Percentiles rank a stretch among this genome's conserved stretches.
phyloP scores from a whole-genome alignment of 2,329 filamentous ascomycete genomes.

The Fusarium solani-melongenae region DNA sequence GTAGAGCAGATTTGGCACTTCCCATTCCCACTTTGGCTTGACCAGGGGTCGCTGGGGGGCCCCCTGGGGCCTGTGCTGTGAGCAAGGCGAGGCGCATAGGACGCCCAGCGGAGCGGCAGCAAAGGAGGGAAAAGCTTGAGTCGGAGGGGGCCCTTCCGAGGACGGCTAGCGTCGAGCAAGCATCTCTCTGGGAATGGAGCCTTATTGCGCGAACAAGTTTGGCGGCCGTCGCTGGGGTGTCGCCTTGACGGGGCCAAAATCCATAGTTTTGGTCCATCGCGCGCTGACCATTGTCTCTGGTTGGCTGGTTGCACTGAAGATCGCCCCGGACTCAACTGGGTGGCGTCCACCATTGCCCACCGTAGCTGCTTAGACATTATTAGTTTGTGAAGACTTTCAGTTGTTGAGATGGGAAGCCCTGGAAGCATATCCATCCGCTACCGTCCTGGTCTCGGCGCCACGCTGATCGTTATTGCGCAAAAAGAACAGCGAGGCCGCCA shows the following conservation, averaged over 20 bases:
- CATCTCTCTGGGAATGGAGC: slow-evolving; percentile 44
- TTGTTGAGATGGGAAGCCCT: slow-evolving; percentile 20
- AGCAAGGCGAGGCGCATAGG: slow-evolving; percentile 29
- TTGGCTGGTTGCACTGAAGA: slow-evolving; percentile 39
- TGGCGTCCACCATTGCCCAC: slow-evolving; percentile 41
- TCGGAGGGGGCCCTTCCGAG: slow-evolving; percentile 32
- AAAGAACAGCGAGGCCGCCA: slow-evolving; percentile 10
- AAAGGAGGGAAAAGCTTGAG: slow-evolving; percentile 41
- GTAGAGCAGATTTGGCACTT: slow-evolving; percentile 35
- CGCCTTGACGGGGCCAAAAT: slow-evolving; percentile 25
- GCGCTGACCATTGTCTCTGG: slow-evolving; percentile 25
- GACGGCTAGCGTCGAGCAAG: slow-evolving; percentile 37
- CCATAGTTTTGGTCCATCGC: slow-evolving; percentile 30
- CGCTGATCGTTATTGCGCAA: slow-evolving; percentile 32
- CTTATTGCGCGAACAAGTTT: slow-evolving; percentile 45
- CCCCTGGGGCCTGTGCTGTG: slow-evolving; percentile 26
- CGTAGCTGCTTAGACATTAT: slow-evolving; percentile 28
- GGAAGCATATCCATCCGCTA: slow-evolving; percentile 10
- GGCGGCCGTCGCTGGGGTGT: slow-evolving; percentile 41
- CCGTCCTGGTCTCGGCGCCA: slow-evolving; percentile 29
- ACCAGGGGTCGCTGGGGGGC: neutral
- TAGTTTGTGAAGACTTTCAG: slow-evolving; percentile 23
- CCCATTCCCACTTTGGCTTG: slow-evolving; percentile 36
- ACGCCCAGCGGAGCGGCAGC: slow-evolving; percentile 14
- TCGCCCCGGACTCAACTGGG: slow-evolving; percentile 42